A percentile compares a stretch with the other conserved stretches of the same genome.
Evolutionary conservation across 2,329 filamentous ascomycete genomes (phyloP).

Genomic region (Pyricularia sp.): DNA sequence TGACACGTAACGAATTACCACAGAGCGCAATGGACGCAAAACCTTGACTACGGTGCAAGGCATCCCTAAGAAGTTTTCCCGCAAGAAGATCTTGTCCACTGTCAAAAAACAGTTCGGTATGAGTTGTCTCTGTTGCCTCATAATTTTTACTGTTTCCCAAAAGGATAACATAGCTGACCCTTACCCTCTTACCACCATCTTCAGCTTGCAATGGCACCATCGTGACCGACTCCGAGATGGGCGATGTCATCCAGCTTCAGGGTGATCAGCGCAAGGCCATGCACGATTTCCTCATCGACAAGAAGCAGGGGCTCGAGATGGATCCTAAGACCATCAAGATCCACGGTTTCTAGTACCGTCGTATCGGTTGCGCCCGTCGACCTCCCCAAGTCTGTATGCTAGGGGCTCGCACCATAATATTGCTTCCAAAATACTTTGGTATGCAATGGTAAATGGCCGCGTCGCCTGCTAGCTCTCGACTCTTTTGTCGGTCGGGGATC

Average conservation of each 20-base stretch:
- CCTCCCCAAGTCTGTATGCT: not conserved
- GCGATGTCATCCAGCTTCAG: constrained; percentile 98
- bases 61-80: constrained; percentile 96
- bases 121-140: constrained; percentile 15
- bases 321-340: constrained; percentile 90
- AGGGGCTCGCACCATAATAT: not conserved
- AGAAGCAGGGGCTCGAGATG: constrained; percentile 88
- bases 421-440: not conserved
- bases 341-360: constrained; percentile 3
- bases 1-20: not conserved
- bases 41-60: constrained; percentile 99
- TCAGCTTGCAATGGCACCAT: constrained; percentile 96
- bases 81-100: constrained; percentile 99
- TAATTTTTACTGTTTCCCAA: not conserved
- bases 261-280: constrained; percentile 99
- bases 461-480: not conserved
- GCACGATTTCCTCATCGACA: constrained; percentile 93
- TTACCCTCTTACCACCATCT: not conserved
- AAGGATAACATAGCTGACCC: constrained; percentile 28
- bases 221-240: constrained; percentile 91
- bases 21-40: constrained; percentile 99
- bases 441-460: not conserved
- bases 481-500: not conserved
- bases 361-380: constrained; percentile 12
- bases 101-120: constrained; percentile 99